Base-by-base conservation (phyloP, 108 stramenopile genomes). In the Pseudonitzschia pungens region DNA sequence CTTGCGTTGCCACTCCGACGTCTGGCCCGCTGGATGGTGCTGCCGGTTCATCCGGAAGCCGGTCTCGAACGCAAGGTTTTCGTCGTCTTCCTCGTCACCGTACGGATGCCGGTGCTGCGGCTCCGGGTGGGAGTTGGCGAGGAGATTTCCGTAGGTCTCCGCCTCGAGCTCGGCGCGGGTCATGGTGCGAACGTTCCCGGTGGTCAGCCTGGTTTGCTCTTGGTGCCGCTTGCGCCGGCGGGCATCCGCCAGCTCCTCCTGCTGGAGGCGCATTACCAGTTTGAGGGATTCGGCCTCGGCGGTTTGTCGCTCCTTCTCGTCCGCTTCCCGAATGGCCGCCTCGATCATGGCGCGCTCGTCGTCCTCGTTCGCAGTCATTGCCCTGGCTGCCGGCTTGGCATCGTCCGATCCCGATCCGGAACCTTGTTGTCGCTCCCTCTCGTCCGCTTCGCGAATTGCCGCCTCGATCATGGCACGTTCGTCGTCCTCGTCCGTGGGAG, bases 1-100 rank as follows among this genome's bases (percentile, higher is more conserved):
- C 12, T 69, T 66, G 21, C 88, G 81, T 22, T 79, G 42, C 88
- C 88, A 89, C 29, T 43, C 53, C 4, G 53, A 59, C 54, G 72
- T 68, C 0, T 65, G 26, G 48, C 21, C 20, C 29, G 15, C 14
- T 54, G 53, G 53, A 8, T 36, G 60, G 5, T 40, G 29, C 32
- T 62, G 60, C 60, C 15, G 60, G 68, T 89, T 92, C 77, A 92
- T 92, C 33, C 82, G 74, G 54, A 86, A 89, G 18, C 86, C 85
- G 48, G 72, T 77, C 22, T 36, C 62, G 36, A 15, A 16, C 20
- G 24, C 20, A 53, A 65, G 63, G 16, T 54, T 31, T 4, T 78
- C 81, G 14, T 79, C 68, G 33, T 79, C 56, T 44, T 84, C 55
- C 55, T 79, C 45, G 45, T 8, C 10, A 14, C 14, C 45, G 45